phyloP scores from a whole-genome alignment of 192 early-diverging fungal genomes.

The Gonapodya sp. region DNA sequence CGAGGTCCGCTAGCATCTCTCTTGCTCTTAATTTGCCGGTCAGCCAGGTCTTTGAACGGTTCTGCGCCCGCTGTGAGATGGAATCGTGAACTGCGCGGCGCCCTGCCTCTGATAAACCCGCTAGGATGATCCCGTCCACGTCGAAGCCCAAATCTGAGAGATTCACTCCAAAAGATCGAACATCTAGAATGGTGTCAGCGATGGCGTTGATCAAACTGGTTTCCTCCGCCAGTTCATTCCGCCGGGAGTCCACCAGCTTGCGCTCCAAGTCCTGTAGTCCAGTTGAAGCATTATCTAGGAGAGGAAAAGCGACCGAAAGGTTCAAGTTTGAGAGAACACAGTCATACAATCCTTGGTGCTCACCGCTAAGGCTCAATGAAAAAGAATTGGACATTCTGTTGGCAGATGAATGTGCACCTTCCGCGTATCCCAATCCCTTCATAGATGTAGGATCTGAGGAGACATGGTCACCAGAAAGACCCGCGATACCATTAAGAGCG shows the following conservation, averaged over 20 bases:
- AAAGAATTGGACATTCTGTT: too few species aligned
- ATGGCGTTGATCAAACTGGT: background rate
- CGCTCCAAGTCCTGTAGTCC: too few species aligned
- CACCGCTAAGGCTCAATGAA: too few species aligned
- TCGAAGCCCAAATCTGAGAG: background rate
- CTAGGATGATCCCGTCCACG: background rate
- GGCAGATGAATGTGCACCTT: too few species aligned
- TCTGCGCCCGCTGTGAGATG: background rate
- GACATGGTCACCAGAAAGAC: too few species aligned
- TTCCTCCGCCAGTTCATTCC: background rate
- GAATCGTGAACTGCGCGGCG: background rate
- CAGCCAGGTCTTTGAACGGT: background rate
- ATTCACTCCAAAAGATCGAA: background rate
- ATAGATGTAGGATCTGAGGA: too few species aligned
- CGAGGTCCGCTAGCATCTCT: background rate
- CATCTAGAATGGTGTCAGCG: background rate
- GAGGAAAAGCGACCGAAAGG: too few species aligned
- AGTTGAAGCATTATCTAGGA: too few species aligned
- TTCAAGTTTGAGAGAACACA: too few species aligned
- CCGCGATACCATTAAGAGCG: too few species aligned
- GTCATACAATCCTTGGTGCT: too few species aligned
- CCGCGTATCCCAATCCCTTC: too few species aligned
- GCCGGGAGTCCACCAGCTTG: background rate
- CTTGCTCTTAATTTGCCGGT: conserved; percentile 1
- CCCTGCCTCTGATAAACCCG: background rate